Evolutionary conservation across 345 rosid species (phyloP).

Genomic region (Rhodamnia argentea): DNA sequence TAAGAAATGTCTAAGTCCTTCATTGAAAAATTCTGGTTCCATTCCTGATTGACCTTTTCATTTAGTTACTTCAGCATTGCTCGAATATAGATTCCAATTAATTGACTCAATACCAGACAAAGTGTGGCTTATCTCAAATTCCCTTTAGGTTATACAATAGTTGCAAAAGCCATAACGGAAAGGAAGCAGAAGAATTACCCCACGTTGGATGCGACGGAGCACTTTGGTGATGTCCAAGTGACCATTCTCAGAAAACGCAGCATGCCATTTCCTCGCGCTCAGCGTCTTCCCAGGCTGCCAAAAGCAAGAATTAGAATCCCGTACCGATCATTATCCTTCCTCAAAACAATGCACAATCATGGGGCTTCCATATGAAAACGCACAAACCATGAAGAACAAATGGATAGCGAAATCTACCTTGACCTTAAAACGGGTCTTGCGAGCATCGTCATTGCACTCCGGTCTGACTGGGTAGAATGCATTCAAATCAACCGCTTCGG

Average conservation of each 20-base stretch:
- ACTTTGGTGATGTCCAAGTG: slow-evolving; percentile 79
- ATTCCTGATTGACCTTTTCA: background rate
- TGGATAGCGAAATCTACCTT: slow-evolving; percentile 27
- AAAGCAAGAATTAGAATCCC: background rate
- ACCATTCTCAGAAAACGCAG: slow-evolving; percentile 78
- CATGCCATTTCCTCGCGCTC: slow-evolving; percentile 86
- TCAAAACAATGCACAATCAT: background rate
- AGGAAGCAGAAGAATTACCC: slow-evolving; percentile 27
- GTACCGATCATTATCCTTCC: background rate
- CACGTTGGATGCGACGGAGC: slow-evolving; percentile 83
- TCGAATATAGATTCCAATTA: background rate
- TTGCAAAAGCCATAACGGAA: background rate
- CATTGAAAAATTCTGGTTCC: background rate
- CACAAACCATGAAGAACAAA: background rate
- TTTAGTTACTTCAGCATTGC: background rate
- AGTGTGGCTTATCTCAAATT: background rate
- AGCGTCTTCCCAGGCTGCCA: slow-evolving; percentile 83
- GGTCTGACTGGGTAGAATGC: slow-evolving; percentile 67
- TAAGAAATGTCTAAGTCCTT: background rate
- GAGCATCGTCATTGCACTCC: slow-evolving; percentile 55
- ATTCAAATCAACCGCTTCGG: slow-evolving; percentile 54
- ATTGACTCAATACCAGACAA: background rate
- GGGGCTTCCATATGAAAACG: background rate
- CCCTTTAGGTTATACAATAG: background rate
- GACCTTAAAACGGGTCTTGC: slow-evolving; percentile 65